Percentiles rank a stretch among this genome's conserved stretches.
These are phyloP conservation scores for Aureococcus anophagefferens DNA, from an alignment of 108 stramenopile species.

Conservation along the genomic window DNA sequence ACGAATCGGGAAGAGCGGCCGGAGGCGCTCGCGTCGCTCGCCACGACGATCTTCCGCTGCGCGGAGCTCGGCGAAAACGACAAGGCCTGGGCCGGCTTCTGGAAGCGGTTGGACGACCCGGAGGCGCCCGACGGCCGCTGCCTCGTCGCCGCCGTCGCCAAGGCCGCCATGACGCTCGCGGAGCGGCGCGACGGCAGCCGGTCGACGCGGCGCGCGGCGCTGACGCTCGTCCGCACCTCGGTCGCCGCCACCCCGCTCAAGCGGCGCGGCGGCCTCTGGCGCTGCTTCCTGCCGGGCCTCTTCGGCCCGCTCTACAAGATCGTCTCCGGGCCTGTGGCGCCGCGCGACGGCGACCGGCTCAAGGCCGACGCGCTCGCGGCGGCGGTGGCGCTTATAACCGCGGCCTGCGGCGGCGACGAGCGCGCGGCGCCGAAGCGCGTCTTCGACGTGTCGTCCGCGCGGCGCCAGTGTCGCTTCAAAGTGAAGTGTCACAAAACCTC, in stretches of 20 bases:
- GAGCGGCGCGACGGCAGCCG: neutral
- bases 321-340: neutral
- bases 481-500: too few species aligned
- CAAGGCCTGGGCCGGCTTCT: neutral
- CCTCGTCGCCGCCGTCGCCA: neutral
- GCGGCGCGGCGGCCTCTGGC: neutral
- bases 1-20: too few species aligned
- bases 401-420: neutral
- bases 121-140: neutral
- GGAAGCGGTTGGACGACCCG: neutral
- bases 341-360: neutral
- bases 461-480: too few species aligned
- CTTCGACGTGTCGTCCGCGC: too few species aligned
- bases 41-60: too few species aligned
- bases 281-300: neutral
- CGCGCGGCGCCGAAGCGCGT: too few species aligned
- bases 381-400: neutral
- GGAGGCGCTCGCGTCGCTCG: too few species aligned
- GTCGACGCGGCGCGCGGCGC: neutral
- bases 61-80: neutral
- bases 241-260: neutral
- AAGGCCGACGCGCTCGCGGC: neutral
- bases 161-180: neutral
- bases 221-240: neutral
- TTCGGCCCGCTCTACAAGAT: neutral